Evolutionary conservation across 495 filamentous ascomycete species (phyloP), one percentile per base, ranked within the genome.

Genomic region (Cercophora newfieldiana): DNA sequence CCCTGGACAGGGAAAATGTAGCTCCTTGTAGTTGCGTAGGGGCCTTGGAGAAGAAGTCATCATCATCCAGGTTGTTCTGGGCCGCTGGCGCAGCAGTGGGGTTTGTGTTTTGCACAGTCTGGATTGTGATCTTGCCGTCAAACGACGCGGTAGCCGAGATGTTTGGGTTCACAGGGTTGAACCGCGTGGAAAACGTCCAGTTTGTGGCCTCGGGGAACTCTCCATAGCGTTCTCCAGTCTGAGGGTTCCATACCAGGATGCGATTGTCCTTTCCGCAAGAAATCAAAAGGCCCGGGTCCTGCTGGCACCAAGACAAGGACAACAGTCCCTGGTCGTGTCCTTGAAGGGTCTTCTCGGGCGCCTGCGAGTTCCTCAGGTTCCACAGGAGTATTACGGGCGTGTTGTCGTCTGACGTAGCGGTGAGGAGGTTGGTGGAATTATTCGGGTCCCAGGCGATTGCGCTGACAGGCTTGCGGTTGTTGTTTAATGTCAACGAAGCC

Each of bases 191-290:
- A 82, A 98, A 99, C 1, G 93, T 96, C 95, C 96, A 98, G 76
- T 98, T 98, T 44, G 94, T 97, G 62, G 96, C 96, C 68, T 97
- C 91, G 14, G 94, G 92, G 77, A 97, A 97, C 78, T 98, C 94
- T 64, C 96, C 95, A 54, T 92, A 91, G 5, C 83, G 80, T 72
- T 92, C 87, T 53, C 94, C 94, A 5, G 89, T 96, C 69, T 95
- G 91, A 1, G 96, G 91, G 77, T 97, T 97, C 95, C 96, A 99
- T 65, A 94, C 90, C 61, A 98, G 85, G 0, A 93, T 97, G 68
- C 91, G 87, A 69, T 98, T 98, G 78, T 99, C 95, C 79, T 97
- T 98, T 57, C 96, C 96, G 66, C 89, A 97, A 14, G 96, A 98
- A 37, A 99, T 84, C 54, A 99, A 82, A 55, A 99, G 82, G 69